Evolutionary conservation across 306 rosid genomes (phyloP).

Genomic region (Albizia julibrissin): DNA sequence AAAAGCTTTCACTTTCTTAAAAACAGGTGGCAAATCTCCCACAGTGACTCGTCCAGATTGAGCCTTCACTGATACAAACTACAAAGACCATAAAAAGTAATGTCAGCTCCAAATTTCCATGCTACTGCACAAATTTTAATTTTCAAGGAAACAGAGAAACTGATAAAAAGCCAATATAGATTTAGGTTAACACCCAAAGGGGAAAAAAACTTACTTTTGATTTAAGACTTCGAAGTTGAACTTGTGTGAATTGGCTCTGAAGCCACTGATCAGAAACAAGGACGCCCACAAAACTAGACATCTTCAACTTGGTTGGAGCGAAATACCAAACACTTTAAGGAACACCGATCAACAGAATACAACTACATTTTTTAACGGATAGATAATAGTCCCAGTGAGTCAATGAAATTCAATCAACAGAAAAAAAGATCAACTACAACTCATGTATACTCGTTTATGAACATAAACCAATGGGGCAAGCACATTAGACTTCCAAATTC

Average conservation of each 20-base stretch:
- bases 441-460: conserved; percentile 12
- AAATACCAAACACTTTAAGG: conserved; percentile 29
- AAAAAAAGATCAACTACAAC: conserved; percentile 16
- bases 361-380: conserved; percentile 7
- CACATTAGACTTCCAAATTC: background rate
- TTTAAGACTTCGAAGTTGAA: conserved; percentile 92
- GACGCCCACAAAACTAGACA: conserved; percentile 95
- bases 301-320: conserved; percentile 47
- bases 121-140: background rate
- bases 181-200: background rate
- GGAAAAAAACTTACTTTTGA: conserved; percentile 56
- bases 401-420: conserved; percentile 18
- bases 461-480: conserved; percentile 26
- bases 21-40: conserved; percentile 70
- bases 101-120: conserved; percentile 21
- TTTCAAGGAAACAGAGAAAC: background rate
- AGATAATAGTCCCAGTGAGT: background rate
- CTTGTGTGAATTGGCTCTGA: conserved; percentile 98
- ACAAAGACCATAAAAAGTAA: conserved; percentile 33
- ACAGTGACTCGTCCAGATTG: conserved; percentile 67
- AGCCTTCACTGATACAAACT: conserved; percentile 75
- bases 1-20: conserved; percentile 67
- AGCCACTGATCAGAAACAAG: conserved; percentile 90
- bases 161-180: background rate
- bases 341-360: conserved; percentile 34